Percentiles rank a stretch among this genome's conserved stretches.
phyloP scores from a whole-genome alignment of 2,329 filamentous ascomycete genomes.

The Penicillium occitanis region DNA sequence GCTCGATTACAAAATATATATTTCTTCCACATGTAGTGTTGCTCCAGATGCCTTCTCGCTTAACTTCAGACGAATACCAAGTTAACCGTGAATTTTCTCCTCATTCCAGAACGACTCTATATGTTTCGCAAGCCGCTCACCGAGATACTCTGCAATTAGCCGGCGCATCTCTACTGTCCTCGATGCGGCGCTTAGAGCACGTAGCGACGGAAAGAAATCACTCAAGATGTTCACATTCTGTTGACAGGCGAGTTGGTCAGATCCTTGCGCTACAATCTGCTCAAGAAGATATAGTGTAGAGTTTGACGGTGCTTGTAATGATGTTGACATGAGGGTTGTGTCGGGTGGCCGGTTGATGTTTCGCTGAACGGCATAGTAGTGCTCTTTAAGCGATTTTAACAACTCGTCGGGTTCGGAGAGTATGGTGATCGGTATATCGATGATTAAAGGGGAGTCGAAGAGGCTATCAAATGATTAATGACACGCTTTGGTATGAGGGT shows the following conservation, averaged over 20 bases:
- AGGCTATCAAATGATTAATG: constrained; percentile 17
- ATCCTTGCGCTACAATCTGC: constrained; percentile 24
- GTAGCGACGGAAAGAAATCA: constrained; percentile 31
- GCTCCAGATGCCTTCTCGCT: no score
- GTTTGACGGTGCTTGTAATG: neutral
- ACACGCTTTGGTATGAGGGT: neutral
- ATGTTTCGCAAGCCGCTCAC: constrained; percentile 29
- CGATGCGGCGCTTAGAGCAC: constrained; percentile 24
- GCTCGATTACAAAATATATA: neutral
- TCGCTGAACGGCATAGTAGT: constrained; percentile 39
- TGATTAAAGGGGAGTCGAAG: constrained; percentile 25
- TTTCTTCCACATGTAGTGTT: neutral
- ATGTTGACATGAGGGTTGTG: neutral
- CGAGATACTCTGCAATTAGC: constrained; percentile 36
- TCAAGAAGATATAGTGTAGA: constrained; percentile 28
- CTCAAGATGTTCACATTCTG: constrained; percentile 35
- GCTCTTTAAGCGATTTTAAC: constrained; percentile 26
- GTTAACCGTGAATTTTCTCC: constrained; percentile 32
- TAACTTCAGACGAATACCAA: neutral
- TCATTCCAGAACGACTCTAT: constrained; percentile 42
- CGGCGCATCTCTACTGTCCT: constrained; percentile 26
- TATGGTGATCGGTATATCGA: constrained; percentile 33
- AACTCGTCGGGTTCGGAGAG: constrained; percentile 30
- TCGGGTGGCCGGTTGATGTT: constrained; percentile 21
- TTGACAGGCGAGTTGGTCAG: constrained; percentile 26